Base-by-base conservation (phyloP, 2,329 filamentous ascomycete genomes). In the Epichloe brachyelytri region DNA sequence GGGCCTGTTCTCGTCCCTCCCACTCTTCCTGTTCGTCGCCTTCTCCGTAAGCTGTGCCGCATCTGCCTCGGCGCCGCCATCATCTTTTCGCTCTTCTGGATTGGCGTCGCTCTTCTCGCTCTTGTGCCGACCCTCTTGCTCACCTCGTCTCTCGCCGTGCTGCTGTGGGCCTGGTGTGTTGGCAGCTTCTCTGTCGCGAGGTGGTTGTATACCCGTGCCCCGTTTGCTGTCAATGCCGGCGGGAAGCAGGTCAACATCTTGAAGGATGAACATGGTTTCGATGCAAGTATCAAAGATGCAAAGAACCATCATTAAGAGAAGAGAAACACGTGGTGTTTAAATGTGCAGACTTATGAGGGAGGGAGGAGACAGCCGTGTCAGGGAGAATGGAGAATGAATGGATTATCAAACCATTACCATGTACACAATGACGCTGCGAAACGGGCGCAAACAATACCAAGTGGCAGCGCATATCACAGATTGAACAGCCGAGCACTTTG, bases 91-190 rank as follows among this genome's bases (percentile, higher is more conserved):
- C 72, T 85, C 46, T 82, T 85, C 69, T 83, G 80, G 72, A 75
- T 81, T 49, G 79, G 81, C 48, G 64, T 87, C 43, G 84, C 83
- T 2, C 69, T 86, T 11, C 63, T 87, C 46, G 62, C 90, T 40
- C 74, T 93, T 15, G 68, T 87, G 0, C 86, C 86, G 1, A 77
- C 80, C 0, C 68, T 91, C 38, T 77, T 86, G 64, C 64, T 87
- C 55, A 82, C 83, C 3, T 79, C 76, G 12, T 75, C 75, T 46
- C 64, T 81, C 20, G 85, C 79, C 5, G 68, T 81, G 1, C 74
- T 83, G 53, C 66, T 84, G 54, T 91, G 86, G 79, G 66, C 78
- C 17, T 86, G 82, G 80, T 80, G 75, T 7, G 68, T 85, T 8
- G 77, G 73, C 14, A 76, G 74, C 46, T 89, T 82, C 62, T 36